phyloP scores from a whole-genome alignment of 768 basidiomycete species.

The Ramaria rubella region DNA sequence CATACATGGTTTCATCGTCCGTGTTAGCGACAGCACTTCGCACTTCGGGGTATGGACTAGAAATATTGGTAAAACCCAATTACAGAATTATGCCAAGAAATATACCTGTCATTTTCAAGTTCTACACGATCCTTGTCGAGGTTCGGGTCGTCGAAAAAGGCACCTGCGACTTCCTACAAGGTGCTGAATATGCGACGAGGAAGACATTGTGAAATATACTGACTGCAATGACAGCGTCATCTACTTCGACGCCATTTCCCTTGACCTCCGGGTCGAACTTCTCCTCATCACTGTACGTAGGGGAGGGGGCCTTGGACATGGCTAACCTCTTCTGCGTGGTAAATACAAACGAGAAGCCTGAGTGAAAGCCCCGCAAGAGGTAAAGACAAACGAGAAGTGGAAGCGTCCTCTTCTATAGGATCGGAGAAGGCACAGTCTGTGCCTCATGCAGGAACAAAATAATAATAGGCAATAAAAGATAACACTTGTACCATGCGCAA shows the following conservation, averaged over 20 bases:
- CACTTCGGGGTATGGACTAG: conserved; percentile 61
- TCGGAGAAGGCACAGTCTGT: no score
- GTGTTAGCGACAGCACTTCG: conserved; percentile 64
- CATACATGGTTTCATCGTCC: conserved; percentile 52
- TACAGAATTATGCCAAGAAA: neutral
- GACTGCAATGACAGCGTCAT: conserved; percentile 4
- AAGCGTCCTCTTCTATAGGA: no score
- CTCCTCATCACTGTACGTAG: no score
- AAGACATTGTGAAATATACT: neutral
- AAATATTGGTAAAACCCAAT: conserved; percentile 9
- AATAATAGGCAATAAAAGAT: no score
- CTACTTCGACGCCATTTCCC: neutral
- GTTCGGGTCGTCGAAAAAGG: conserved; percentile 46
- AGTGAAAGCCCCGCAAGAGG: no score
- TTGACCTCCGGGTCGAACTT: neutral
- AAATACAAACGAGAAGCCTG: no score
- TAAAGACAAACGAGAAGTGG: no score
- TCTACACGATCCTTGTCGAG: conserved; percentile 42
- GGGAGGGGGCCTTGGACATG: no score
- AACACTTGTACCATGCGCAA: no score
- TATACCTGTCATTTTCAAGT: conserved; percentile 27
- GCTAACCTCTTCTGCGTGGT: no score
- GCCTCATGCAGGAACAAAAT: no score
- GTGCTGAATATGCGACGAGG: neutral
- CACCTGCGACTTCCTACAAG: conserved; percentile 6